phyloP scores from a whole-genome alignment of 768 basidiomycete species.

The Inosperma sp. region DNA sequence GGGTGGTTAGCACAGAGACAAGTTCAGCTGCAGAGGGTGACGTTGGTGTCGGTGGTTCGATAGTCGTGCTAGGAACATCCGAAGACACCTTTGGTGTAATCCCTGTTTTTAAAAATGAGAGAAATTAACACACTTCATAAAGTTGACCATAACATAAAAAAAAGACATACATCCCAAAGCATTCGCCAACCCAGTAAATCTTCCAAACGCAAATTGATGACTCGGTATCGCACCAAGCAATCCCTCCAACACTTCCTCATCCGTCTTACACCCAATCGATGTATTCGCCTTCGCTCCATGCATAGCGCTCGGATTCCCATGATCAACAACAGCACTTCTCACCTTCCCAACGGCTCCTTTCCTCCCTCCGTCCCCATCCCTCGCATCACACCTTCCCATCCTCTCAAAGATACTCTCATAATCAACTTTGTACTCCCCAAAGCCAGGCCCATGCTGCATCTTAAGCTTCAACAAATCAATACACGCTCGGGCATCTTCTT shows the following conservation, averaged over 20 bases:
- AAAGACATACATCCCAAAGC: slow-evolving; percentile 61
- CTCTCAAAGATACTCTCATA: slow-evolving; percentile 87
- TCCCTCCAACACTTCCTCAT: slow-evolving; percentile 75
- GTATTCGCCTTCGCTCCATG: slow-evolving; percentile 82
- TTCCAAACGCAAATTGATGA: slow-evolving; percentile 81
- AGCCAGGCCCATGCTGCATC: slow-evolving; percentile 68
- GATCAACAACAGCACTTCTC: slow-evolving; percentile 72
- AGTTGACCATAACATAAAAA: background rate
- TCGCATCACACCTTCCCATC: slow-evolving; percentile 52
- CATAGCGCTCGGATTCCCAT: slow-evolving; percentile 79
- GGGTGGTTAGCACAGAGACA: slow-evolving; percentile 35
- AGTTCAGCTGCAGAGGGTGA: slow-evolving; percentile 35
- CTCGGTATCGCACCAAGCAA: slow-evolving; percentile 51
- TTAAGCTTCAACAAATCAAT: slow-evolving; percentile 81
- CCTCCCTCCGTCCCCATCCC: slow-evolving; percentile 27
- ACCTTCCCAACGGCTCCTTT: slow-evolving; percentile 39
- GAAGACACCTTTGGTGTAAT: slow-evolving; percentile 49
- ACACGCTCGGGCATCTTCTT: slow-evolving; percentile 91
- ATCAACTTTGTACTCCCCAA: slow-evolving; percentile 83
- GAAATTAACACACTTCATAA: background rate
- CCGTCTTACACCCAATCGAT: slow-evolving; percentile 65
- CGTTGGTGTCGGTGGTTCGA: slow-evolving; percentile 16
- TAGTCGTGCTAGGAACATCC: slow-evolving; percentile 30
- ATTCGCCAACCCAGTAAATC: slow-evolving; percentile 81
- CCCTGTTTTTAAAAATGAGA: slow-evolving; percentile 38